Evolutionary conservation across 495 filamentous ascomycete species (phyloP).

Genomic region (Annulohypoxylon moriforme): DNA sequence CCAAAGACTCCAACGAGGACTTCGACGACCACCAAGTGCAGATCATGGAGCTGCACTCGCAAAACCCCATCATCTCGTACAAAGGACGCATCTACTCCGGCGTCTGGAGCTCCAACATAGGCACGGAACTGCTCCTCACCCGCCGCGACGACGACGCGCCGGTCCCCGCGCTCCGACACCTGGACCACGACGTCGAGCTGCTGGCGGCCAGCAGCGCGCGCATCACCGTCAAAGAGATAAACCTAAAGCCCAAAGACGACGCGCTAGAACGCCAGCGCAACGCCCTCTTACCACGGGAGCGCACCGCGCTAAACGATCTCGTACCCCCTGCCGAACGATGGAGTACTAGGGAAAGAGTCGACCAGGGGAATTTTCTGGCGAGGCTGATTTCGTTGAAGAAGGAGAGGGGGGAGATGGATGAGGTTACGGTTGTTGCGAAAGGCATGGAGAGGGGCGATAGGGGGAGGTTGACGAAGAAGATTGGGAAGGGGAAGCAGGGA

Average conservation of each 20-base stretch:
- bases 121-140: constrained; percentile 81
- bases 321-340: constrained; percentile 43
- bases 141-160: constrained; percentile 55
- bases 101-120: constrained; percentile 79
- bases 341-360: constrained; percentile 40
- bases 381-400: constrained; percentile 62
- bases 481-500: constrained; percentile 41
- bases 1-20: constrained; percentile 1
- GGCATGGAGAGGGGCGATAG: constrained; percentile 52
- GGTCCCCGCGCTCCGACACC: constrained; percentile 55
- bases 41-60: constrained; percentile 79
- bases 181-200: constrained; percentile 66
- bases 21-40: constrained; percentile 68
- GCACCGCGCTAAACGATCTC: neutral
- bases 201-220: constrained; percentile 67
- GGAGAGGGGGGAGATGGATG: constrained; percentile 65
- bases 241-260: constrained; percentile 44
- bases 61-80: constrained; percentile 78
- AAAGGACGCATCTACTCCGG: constrained; percentile 79
- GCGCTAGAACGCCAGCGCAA: constrained; percentile 13
- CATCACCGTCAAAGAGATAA: constrained; percentile 55
- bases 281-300: neutral
- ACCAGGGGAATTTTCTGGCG: constrained; percentile 60
- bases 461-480: constrained; percentile 38
- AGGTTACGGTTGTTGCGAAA: constrained; percentile 60